Evolutionary conservation across 148 eudicot species (phyloP).

Genomic region (Persicaria tinctoria): DNA sequence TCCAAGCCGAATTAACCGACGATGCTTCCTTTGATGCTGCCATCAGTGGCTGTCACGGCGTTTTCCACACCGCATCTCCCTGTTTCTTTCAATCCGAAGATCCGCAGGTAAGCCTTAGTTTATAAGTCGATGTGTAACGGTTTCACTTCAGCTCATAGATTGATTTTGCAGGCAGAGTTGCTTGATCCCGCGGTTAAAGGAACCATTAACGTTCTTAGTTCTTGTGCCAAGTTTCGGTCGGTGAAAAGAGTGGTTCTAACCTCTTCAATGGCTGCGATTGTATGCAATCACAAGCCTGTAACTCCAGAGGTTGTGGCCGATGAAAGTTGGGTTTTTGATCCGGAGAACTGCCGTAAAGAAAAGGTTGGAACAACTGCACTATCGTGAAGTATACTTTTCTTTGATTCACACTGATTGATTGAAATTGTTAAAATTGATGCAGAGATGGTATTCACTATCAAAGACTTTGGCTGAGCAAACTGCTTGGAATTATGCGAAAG

Average conservation of each 20-base stretch:
- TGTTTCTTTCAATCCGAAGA: neutral
- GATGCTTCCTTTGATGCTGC: constrained; percentile 12
- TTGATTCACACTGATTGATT: neutral
- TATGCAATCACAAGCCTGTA: constrained; percentile 22
- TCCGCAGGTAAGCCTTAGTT: too few relatives aligned
- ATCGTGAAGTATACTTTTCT: neutral
- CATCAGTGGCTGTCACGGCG: neutral
- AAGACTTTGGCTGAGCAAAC: constrained; percentile 27
- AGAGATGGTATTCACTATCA: constrained; percentile 12
- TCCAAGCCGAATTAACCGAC: constrained; percentile 13
- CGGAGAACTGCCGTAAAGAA: constrained; percentile 26
- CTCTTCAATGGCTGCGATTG: constrained; percentile 49
- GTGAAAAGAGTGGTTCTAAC: constrained; percentile 46
- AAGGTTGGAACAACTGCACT: constrained; percentile 22
- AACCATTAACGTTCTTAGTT: constrained; percentile 43
- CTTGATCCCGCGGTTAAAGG: constrained; percentile 59
- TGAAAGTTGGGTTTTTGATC: constrained; percentile 44
- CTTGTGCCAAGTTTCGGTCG: constrained; percentile 41
- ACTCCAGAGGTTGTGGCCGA: constrained; percentile 37
- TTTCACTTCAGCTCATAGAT: too few relatives aligned
- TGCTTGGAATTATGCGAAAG: constrained; percentile 26
- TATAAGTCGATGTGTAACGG: too few relatives aligned
- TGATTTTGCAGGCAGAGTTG: constrained; percentile 30
- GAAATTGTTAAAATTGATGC: neutral
- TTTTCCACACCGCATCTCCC: constrained; percentile 5